Evolutionary conservation across 176 grass and related monocot genomes (phyloP).

Genomic region (Oryza australiensis): DNA sequence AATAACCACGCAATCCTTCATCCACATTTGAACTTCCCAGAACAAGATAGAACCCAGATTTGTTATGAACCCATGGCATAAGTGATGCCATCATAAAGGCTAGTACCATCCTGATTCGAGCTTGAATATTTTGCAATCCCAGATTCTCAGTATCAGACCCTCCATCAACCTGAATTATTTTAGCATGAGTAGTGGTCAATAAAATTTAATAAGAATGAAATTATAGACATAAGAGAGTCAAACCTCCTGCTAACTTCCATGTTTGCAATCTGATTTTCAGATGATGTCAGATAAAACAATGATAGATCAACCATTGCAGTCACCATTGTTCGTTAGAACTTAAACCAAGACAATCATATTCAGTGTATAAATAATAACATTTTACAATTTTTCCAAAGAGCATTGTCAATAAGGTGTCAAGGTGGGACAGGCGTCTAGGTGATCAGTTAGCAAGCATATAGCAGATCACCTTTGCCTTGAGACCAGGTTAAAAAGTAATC

Average conservation of each 20-base stretch:
- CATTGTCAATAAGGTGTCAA: not conserved
- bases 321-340: not conserved
- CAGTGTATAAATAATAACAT: not conserved
- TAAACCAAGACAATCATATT: not conserved
- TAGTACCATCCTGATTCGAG: constrained; percentile 94
- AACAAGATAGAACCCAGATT: constrained; percentile 99
- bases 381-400: not conserved
- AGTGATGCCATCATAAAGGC: constrained; percentile 98
- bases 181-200: constrained; percentile 19
- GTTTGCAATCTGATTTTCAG: not conserved
- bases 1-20: constrained; percentile 97
- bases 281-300: not conserved
- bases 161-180: constrained; percentile 70
- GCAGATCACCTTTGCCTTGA: not conserved
- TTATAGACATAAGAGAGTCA: not conserved
- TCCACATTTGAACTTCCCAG: constrained; percentile 95
- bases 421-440: not conserved
- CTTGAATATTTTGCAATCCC: constrained; percentile 99
- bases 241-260: not conserved
- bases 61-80: constrained; percentile 94
- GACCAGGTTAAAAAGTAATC: not conserved
- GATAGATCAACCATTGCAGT: not conserved
- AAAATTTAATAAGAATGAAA: constrained; percentile 12
- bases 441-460: not conserved
- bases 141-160: constrained; percentile 86